A percentile compares a stretch with the other conserved stretches of the same genome.
phyloP scores from a whole-genome alignment of 768 basidiomycete genomes.

The Mycena vitilis region DNA sequence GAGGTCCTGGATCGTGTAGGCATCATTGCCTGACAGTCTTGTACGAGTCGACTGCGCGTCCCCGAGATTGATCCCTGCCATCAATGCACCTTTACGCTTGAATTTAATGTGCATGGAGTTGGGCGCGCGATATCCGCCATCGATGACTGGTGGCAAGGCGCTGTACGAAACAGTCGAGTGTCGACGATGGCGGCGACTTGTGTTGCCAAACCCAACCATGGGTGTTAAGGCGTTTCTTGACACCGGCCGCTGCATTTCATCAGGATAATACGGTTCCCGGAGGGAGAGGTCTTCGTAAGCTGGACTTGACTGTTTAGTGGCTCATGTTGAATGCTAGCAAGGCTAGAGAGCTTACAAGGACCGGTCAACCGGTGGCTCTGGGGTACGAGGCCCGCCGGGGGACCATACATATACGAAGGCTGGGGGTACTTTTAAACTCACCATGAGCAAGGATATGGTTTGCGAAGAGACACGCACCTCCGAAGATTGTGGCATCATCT shows the following conservation, averaged over 20 bases:
- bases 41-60: conserved; percentile 74
- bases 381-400: conserved; percentile 50
- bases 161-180: conserved; percentile 64
- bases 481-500: conserved; percentile 43
- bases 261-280: conserved; percentile 64
- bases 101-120: conserved; percentile 72
- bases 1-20: conserved; percentile 72
- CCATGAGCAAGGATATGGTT: neutral
- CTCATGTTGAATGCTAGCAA: conserved; percentile 2
- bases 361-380: conserved; percentile 54
- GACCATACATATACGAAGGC: conserved; percentile 60
- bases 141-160: conserved; percentile 50
- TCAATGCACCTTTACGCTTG: conserved; percentile 76
- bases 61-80: conserved; percentile 71
- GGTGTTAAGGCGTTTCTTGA: conserved; percentile 45
- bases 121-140: conserved; percentile 58
- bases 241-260: conserved; percentile 54
- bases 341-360: conserved; percentile 48
- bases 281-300: conserved; percentile 64
- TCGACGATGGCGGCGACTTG: conserved; percentile 54
- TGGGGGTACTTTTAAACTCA: conserved; percentile 53
- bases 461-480: conserved; percentile 50
- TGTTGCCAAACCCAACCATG: conserved; percentile 45
- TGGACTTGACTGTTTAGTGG: conserved; percentile 35
- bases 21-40: conserved; percentile 69